A percentile compares a stretch with the other conserved stretches of the same genome.
Evolutionary conservation across 139 green algal species (phyloP).

Genomic region (Chlorella vulgaris): DNA sequence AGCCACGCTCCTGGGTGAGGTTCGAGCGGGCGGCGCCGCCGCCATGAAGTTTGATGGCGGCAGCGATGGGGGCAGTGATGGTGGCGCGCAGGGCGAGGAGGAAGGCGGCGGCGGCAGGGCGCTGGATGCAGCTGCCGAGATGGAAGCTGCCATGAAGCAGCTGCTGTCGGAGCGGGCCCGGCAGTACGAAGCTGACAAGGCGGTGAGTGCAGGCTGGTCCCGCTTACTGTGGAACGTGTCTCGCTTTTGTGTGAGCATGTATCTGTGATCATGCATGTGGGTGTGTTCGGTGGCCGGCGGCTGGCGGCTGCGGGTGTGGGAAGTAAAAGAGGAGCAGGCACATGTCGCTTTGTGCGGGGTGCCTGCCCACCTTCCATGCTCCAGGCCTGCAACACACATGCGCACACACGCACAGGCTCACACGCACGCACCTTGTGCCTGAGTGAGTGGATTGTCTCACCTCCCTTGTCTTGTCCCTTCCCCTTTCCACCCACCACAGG

Average conservation of each 20-base stretch:
- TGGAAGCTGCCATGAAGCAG: slow-evolving; percentile 7
- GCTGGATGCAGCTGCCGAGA: background rate
- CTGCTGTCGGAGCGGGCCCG: slow-evolving; percentile 1
- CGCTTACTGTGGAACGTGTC: no score
- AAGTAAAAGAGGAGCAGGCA: no score
- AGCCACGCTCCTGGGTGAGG: slow-evolving; percentile 34
- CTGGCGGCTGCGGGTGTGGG: no score
- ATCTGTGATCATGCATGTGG: no score
- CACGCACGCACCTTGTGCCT: background rate
- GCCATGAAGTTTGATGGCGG: slow-evolving; percentile 6
- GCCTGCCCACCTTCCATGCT: background rate
- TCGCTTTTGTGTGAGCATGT: no score
- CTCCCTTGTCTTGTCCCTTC: background rate
- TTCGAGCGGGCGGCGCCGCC: slow-evolving; percentile 5
- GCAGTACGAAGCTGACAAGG: slow-evolving; percentile 1
- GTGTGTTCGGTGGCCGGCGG: no score
- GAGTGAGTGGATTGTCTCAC: no score
- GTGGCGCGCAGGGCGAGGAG: background rate
- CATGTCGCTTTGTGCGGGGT: background rate
- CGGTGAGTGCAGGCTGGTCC: background rate
- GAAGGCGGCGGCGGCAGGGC: background rate
- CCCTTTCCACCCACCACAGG: background rate
- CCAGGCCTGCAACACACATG: background rate
- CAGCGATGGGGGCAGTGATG: background rate
- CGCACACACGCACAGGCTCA: background rate